phyloP scores from a whole-genome alignment of 1,139 yeast genomes.

The Debaryomyces subglobosus region DNA sequence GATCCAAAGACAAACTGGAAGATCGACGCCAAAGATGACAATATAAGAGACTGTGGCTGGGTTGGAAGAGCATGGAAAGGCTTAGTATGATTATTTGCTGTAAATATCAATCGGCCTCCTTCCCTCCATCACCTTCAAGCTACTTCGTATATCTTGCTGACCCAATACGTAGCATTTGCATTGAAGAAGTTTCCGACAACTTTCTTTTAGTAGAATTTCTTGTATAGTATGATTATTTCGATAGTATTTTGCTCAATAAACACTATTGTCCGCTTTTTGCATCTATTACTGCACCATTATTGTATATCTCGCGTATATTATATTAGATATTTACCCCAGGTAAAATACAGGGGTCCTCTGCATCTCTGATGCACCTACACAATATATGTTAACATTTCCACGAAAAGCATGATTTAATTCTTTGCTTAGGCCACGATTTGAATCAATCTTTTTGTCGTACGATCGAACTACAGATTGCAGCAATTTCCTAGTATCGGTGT shows the following conservation, averaged over 20 bases:
- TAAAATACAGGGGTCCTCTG: not conserved
- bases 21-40: conserved; percentile 52
- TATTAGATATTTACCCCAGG: not conserved
- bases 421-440: not conserved
- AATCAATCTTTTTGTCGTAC: not conserved
- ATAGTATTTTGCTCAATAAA: not conserved
- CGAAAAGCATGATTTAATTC: no score
- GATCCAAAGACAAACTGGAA: conserved; percentile 57
- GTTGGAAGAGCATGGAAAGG: conserved; percentile 59
- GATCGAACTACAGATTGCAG: not conserved
- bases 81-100: conserved; percentile 17
- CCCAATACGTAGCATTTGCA: not conserved
- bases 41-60: conserved; percentile 79
- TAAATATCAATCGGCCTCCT: conserved; percentile 14
- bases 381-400: no score
- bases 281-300: not conserved
- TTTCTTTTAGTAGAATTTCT: not conserved
- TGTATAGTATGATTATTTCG: not conserved
- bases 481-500: not conserved
- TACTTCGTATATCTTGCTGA: not conserved
- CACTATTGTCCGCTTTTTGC: not conserved
- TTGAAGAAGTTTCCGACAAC: not conserved
- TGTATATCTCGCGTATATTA: not conserved
- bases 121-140: not conserved
- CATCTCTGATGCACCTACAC: not conserved